Conservation (phyloP, 192 early-diverging fungal genomes). For the Allomyces macrogynus region DNA sequence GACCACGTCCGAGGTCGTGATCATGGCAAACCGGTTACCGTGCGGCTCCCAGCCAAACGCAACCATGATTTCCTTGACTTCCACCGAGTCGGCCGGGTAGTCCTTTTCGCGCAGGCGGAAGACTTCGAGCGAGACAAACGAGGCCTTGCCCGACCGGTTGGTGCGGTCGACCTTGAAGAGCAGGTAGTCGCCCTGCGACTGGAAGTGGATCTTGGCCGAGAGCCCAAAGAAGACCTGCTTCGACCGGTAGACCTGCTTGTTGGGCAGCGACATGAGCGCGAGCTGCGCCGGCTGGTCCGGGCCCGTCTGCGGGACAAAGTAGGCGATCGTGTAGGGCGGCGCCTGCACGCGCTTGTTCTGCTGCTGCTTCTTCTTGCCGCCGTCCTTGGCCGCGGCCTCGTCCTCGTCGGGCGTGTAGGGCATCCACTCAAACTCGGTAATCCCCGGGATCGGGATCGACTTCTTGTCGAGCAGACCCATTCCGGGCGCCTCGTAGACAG, state of each 20-base stretch:
- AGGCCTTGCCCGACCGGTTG: slow-evolving; percentile 78
- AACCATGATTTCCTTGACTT: slow-evolving; percentile 63
- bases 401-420: slow-evolving; percentile 22
- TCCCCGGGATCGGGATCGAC: slow-evolving; percentile 61
- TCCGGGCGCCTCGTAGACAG: slow-evolving; percentile 82
- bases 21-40: slow-evolving; percentile 75
- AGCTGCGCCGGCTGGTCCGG: slow-evolving; percentile 87
- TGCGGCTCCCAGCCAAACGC: slow-evolving; percentile 94
- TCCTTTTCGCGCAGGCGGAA: slow-evolving; percentile 80
- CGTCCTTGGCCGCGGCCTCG: slow-evolving; percentile 15
- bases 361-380: slow-evolving; percentile 4
- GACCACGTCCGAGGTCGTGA: slow-evolving; percentile 42
- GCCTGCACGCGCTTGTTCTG: not conserved
- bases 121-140: slow-evolving; percentile 78
- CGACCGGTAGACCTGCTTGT: slow-evolving; percentile 66
- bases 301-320: slow-evolving; percentile 90
- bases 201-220: slow-evolving; percentile 73
- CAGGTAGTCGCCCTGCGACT: slow-evolving; percentile 69
- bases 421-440: slow-evolving; percentile 60
- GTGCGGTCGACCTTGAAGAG: slow-evolving; percentile 79
- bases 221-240: slow-evolving; percentile 93
- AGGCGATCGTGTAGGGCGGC: slow-evolving; percentile 44
- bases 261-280: slow-evolving; percentile 63
- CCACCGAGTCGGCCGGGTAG: slow-evolving; percentile 90
- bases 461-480: slow-evolving; percentile 92